phyloP scores from a whole-genome alignment of 192 early-diverging fungal genomes.

The Backusella circina region DNA sequence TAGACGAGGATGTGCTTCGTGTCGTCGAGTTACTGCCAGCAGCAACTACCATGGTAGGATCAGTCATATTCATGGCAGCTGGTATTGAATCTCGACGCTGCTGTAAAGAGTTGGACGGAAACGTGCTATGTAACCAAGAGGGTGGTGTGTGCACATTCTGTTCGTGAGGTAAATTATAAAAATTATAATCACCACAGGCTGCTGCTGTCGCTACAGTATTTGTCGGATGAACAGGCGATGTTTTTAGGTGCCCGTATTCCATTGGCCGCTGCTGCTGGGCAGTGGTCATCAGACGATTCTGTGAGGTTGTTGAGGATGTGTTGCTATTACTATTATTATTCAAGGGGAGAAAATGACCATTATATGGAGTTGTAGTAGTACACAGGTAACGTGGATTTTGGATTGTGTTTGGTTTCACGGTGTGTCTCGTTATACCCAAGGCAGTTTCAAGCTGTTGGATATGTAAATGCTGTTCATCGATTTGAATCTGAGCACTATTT shows the following conservation, averaged over 20 bases:
- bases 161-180: not conserved
- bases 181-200: not conserved
- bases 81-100: constrained; percentile 4
- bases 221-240: not conserved
- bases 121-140: not conserved
- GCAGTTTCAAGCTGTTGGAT: constrained; percentile 3
- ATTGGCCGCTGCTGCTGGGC: not conserved
- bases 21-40: constrained; percentile 7
- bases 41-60: not conserved
- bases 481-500: constrained; percentile 2
- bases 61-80: not conserved
- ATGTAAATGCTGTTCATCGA: constrained; percentile 1
- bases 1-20: not conserved
- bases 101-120: not conserved
- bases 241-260: not conserved
- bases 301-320: not conserved
- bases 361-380: not conserved
- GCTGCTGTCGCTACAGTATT: not conserved
- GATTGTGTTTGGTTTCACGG: not conserved
- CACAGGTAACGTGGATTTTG: not conserved
- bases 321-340: not conserved
- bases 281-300: not conserved
- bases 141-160: constrained; percentile 4
- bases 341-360: not conserved
- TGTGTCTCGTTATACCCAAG: not conserved